Base-by-base conservation (phyloP, 2,329 filamentous ascomycete species). In the Pyrenochaeta sp. region DNA sequence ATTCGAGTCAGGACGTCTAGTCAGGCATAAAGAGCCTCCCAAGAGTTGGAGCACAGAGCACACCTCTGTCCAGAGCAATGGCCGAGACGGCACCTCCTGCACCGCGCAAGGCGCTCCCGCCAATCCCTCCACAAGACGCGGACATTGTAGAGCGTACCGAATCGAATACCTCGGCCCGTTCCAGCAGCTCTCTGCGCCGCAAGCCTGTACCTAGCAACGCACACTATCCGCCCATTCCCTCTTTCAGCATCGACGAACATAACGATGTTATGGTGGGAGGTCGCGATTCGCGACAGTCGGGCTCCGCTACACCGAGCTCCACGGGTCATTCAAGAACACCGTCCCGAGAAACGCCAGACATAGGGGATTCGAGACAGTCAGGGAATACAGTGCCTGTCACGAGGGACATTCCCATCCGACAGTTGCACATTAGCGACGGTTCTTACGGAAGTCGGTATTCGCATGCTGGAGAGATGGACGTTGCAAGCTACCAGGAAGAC, bases 281-380 rank as follows among this genome's bases (percentile, higher is more conserved):
- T 6, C 63, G 65, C 19, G 58, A 69, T 8, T 69, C 65, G 23
- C 58, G 61, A 44, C 62, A 69, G 46, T 72, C 66, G 5, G 62
- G 50, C 8, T 68, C 66, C 20, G 71, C 68, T 14, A 51, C 53
- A 23, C 52, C 60, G 9, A 72, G 65, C 44, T 68, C 65, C 8
- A 46, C 48, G 17, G 61, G 62, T 3, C 68, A 72, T 48, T 72
- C 69, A 18, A 63, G 65, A 49, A 65, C 63, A 28, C 53, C 60
- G 1, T 72, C 69, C 3, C 49, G 67, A 44, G 69, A 72, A 21
- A 67, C 61, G 14, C 52, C 61, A 29, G 65, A 69, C 32, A 52
- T 51, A n/a, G 48, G 24, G 20, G 48, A 48, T 28, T 48, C 53
- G 22, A 53, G 57, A 42, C 51, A 66, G 41, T 63, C 57, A 4